Base-by-base conservation (phyloP, 495 filamentous ascomycete genomes). In the Talaromyces ruber region DNA sequence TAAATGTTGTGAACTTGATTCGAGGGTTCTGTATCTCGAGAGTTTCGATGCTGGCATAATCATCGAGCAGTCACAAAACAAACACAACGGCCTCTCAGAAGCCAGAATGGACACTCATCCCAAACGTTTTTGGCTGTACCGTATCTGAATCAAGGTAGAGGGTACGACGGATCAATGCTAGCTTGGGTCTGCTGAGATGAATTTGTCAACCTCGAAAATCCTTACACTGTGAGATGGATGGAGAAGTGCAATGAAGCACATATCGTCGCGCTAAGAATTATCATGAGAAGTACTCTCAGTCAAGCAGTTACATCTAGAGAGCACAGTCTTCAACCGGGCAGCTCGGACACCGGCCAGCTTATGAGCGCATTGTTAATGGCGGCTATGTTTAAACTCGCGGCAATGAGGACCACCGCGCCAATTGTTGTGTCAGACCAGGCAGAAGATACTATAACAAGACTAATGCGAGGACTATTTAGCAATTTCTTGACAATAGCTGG, bases 101-200 rank as follows among this genome's bases (percentile, higher is more conserved):
- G 56, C 32, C 56, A 58, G 28, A 6, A 30, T 39, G 30, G 56
- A 43, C 12, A 39, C 14, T 34, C 56, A 14, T 39, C 56, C 8
- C 56, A 58, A 30, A 30, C 56, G 43, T 43, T 58, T 58, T 22
- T 58, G 30, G 56, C 56, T 34, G 56, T 58, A 34, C 56, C 56
- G 34, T 58, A 58, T 34, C 56, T 58, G 18, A 58, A 58, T n/a
- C 63, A 63, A 61, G 64, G 37, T 18, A 43, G 32, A 18, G 67
- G 66, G 28, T 39, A 6, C 7, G 67, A 6, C 7, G 67, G 67
- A 54, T 70, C 67, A n/a, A 70, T 70, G 67, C 47, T 70, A 50
- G 67, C 67, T n/a, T 70, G 66, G 66, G 66, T 70, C 26, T 70
- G 67, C 55, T 70, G 67, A 66, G 67, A 70, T 60, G 67, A 70